Conservation (phyloP, 139 green algal genomes). For the Medakamo hakoo region DNA sequence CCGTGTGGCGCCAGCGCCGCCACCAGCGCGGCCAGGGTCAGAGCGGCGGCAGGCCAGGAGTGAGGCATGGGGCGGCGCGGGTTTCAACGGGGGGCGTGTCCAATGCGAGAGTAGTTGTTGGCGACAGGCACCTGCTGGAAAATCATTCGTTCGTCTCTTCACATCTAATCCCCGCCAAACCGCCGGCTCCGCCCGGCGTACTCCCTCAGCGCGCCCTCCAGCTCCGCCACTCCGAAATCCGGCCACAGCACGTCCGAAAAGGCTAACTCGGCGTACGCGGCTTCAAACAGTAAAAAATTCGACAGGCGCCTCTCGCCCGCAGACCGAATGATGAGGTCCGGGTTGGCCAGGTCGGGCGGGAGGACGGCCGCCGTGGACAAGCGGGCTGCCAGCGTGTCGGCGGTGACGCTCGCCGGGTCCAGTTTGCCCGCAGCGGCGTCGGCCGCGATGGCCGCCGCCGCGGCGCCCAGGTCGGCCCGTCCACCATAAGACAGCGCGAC, state of each 20-base stretch:
- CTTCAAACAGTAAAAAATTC: conserved; percentile 57
- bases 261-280: conserved; percentile 49
- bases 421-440: conserved; percentile 18
- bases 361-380: conserved; percentile 8
- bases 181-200: conserved; percentile 28
- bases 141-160: neutral
- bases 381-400: conserved; percentile 1
- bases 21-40: too few species aligned
- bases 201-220: conserved; percentile 20
- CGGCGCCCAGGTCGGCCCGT: conserved; percentile 34
- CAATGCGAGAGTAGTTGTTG: too few species aligned
- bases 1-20: too few species aligned
- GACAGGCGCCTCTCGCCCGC: conserved; percentile 42
- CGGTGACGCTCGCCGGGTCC: conserved; percentile 8
- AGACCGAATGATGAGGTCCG: conserved; percentile 50
- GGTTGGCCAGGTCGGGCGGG: conserved; percentile 11
- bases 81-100: too few species aligned
- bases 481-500: conserved; percentile 45
- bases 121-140: too few species aligned
- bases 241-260: conserved; percentile 42
- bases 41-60: too few species aligned
- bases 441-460: conserved; percentile 17
- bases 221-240: conserved; percentile 34
- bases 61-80: too few species aligned
- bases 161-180: conserved; percentile 23